Evolutionary conservation across 2,329 filamentous ascomycete genomes (phyloP).

Genomic region (Paecilomyces dactylethromorphus): DNA sequence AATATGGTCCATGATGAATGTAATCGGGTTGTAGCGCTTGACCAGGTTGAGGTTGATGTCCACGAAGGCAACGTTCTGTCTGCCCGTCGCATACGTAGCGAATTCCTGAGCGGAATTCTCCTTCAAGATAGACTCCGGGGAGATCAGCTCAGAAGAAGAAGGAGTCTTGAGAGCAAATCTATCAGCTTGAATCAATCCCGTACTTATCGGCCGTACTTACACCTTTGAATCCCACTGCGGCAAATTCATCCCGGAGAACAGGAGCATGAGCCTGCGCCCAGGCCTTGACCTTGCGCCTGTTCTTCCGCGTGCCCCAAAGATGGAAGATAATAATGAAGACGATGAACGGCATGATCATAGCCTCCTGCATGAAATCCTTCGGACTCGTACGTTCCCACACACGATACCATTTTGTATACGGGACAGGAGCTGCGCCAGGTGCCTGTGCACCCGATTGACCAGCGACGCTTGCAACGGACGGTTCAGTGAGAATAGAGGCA

Average conservation of each 20-base stretch:
- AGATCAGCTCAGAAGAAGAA: conserved; percentile 32
- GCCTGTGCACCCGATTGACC: conserved; percentile 40
- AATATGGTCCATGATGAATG: conserved; percentile 58
- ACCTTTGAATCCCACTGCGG: conserved; percentile 72
- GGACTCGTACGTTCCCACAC: conserved; percentile 83
- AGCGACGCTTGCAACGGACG: conserved; percentile 30
- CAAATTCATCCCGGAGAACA: conserved; percentile 72
- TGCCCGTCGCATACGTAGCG: conserved; percentile 78
- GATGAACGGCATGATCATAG: conserved; percentile 70
- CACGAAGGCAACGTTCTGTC: conserved; percentile 86
- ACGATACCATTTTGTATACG: conserved; percentile 94
- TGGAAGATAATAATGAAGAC: conserved; percentile 70
- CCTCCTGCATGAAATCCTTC: conserved; percentile 82
- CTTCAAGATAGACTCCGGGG: conserved; percentile 61
- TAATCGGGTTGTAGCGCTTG: conserved; percentile 80
- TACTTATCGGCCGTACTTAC: conserved; percentile 39
- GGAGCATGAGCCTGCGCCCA: conserved; percentile 75
- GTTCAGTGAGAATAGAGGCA: conserved; percentile 39
- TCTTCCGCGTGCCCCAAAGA: conserved; percentile 70
- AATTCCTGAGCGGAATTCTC: conserved; percentile 87
- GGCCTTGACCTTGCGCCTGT: conserved; percentile 69
- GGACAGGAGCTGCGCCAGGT: conserved; percentile 47
- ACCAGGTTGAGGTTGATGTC: conserved; percentile 75
- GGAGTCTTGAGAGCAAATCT: conserved; percentile 28
- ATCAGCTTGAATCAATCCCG: conserved; percentile 40